Base-by-base conservation (phyloP, 441 rosid genomes). In the Cnidoscolus chayamansa region DNA sequence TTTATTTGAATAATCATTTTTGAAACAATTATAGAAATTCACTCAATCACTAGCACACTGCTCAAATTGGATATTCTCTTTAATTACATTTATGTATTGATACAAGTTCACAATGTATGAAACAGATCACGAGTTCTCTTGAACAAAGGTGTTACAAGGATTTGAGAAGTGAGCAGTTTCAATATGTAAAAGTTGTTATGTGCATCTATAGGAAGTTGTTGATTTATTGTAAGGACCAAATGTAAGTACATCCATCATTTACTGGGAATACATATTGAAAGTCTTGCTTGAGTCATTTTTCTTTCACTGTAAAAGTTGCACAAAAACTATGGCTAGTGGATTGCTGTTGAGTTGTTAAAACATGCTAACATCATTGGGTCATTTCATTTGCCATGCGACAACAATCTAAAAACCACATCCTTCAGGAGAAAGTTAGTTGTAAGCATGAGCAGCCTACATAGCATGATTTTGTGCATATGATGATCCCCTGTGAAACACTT, bases 71-170 rank as follows among this genome's bases (percentile, higher is more conserved):
- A 25, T 25, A 25, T 25, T 25, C 25, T 25, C 25, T 25, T 25
- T 25, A 25, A 25, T 25, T 25, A 25, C 25, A 25, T 25, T 25
- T 25, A 49, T 61, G 9, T 32, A 45, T 50, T 81, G 74, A 75
- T 72, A 35, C 47, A 37, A 49, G 60, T 57, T 72, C 15, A 43
- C 40, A 72, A 61, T 62, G 30, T 72, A 68, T 83, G 77, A 50
- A 48, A 74, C 91, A 94, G 99, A 94, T 94, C 77, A 90, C 91
- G 30, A 80, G 73, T 72, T 76, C 88, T 60, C 92, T 94, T 19
- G 99, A 94, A 84, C 94, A 94, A 82, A 94, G 89, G 79, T 94
- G 93, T 80, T 94, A 92, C 89, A 92, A 86, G 85, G 97, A 94
- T 83, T 73, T 94, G 84, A 87, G 97, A 82, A 89, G 66, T 63